Conservation (phyloP, 192 early-diverging fungal genomes). For the Haplosporangium gracile region DNA sequence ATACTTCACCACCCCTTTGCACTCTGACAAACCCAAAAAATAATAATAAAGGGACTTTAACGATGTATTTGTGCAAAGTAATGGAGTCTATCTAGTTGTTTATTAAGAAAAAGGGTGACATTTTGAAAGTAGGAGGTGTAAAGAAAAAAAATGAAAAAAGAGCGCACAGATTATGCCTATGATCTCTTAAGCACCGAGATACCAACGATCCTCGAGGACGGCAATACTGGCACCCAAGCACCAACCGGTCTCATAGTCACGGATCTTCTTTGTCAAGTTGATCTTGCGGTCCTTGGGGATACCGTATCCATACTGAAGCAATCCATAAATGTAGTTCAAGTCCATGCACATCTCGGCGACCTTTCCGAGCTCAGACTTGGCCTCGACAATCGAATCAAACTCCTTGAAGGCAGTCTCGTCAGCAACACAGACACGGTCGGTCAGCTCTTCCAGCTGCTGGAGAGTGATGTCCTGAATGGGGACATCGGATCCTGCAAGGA, state of each 20-base stretch:
- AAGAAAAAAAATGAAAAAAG: neutral
- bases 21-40: neutral
- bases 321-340: conserved; percentile 86
- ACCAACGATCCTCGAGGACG: conserved; percentile 72
- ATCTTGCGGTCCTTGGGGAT: conserved; percentile 77
- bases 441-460: conserved; percentile 73
- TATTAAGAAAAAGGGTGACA: neutral
- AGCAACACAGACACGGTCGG: conserved; percentile 77
- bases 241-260: conserved; percentile 96
- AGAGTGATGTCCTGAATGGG: conserved; percentile 77
- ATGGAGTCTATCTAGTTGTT: conserved; percentile 2
- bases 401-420: conserved; percentile 60
- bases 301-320: conserved; percentile 89
- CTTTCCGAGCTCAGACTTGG: conserved; percentile 59
- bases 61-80: too few relatives aligned
- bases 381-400: conserved; percentile 59
- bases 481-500: conserved; percentile 64
- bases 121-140: neutral
- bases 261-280: conserved; percentile 91
- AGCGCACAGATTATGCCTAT: neutral
- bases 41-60: neutral
- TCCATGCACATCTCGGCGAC: conserved; percentile 91
- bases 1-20: neutral
- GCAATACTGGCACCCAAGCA: conserved; percentile 93
- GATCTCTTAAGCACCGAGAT: conserved; percentile 9